Evolutionary conservation across 31 red algal genomes (phyloP), one percentile per base, ranked within the genome.

Genomic region (Bonnemaisonia californica): DNA sequence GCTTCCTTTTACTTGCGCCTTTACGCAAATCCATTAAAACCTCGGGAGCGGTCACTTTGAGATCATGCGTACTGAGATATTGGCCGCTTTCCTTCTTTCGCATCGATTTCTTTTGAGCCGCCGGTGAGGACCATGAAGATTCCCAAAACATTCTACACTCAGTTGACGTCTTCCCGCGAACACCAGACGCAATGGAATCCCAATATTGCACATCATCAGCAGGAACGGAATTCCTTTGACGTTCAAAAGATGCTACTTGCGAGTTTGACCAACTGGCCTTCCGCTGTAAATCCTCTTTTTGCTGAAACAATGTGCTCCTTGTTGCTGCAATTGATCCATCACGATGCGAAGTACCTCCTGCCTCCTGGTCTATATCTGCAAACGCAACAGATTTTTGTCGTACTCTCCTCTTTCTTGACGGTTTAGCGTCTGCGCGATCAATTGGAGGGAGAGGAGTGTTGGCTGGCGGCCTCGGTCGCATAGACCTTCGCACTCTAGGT

Each of bases 71-170:
- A 22, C 4, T 32, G 3, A 19, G 41, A 41, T 62, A 41, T n/a
- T 55, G 40, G n/a, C 18, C 74, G 8, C 4, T 3, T 16, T 45
- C 57, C 18, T 24, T 40, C 35, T 61, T 61, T 18, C 74, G 22
- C 28, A 62, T 38, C 32, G 39, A 5, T 33, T 74, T 74, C 41
- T 48, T 69, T 41, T 67, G 24, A 34, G 2, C 22, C 1, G 41
- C 58, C 48, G 83, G 71, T 21, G 72, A 77, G n/a, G 61, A 22
- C 83, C 83, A 87, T 3, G 72, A 55, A 22, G 72, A 76, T 0
- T 87, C 73, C 83, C 83, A 87, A 26, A 87, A 27, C 74, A 41
- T 30, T 31, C 60, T 2, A 51, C 83, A 87, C 34, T 87, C 71
- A 57, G 47, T 65, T 23, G 39, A 62, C 45, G 61, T 71, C 64